Base-by-base conservation (phyloP, 1,139 yeast species). In the Saccharomyces hybrid region DNA sequence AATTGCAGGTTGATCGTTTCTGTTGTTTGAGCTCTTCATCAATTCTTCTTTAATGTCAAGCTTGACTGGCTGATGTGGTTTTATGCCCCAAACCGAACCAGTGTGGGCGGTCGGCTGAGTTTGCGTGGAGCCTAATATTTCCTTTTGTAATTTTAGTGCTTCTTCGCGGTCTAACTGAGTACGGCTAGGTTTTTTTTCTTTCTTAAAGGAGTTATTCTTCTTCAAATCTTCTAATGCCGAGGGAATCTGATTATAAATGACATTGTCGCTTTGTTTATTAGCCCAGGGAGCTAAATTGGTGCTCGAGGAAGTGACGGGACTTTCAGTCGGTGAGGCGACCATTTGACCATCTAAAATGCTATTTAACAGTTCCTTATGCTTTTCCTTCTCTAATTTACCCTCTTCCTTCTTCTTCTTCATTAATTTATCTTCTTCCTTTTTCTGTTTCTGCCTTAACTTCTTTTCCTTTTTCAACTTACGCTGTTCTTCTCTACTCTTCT, bases 261-360 rank as follows among this genome's bases (percentile, higher is more conserved):
- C 54, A 2, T 54, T 34, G 25, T 52, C 73, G 11, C 69, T 73
- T 31, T 72, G 71, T 49, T 66, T 72, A 61, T 65, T 68, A 5
- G 78, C 78, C 80, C 79, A 75, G 14, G 81, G 79, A 3, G 80
- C 79, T 25, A 67, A 48, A 34, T 57, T 57, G 4, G 56, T 52
- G 31, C 54, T 59, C 19, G 53, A 34, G 8, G 54, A 51, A 14
- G 55, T 53, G 14, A 56, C 52, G 9, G 60, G 53, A 48, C 55
- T 48, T 26, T 51, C 53, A 19, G 49, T 31, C 16, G 42, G 9
- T 16, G 44, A n/a, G 4, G 25, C 3, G 5, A 9, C 44, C 2
- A n/a, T 8, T 3, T 38, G 6, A 3, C 13, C 44, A 38, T 7
- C 9, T 16, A 38, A 9, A 11, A 16, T 25, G 4, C n/a, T 25